Conservation (phyloP, 768 basidiomycete genomes). For the Suillus fuscotomentosus region DNA sequence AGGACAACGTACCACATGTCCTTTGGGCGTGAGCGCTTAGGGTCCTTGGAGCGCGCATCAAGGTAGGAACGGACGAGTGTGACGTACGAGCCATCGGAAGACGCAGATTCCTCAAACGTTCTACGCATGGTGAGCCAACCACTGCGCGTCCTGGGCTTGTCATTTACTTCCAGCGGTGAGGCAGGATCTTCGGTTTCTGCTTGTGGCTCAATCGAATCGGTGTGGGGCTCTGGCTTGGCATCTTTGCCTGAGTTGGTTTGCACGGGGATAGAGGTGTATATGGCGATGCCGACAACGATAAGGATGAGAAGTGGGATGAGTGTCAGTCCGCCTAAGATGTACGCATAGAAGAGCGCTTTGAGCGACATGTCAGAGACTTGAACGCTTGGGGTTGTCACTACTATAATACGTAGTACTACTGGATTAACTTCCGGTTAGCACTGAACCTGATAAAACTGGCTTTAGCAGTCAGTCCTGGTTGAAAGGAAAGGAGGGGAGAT, state of each 20-base stretch:
- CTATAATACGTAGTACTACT: background rate
- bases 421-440: background rate
- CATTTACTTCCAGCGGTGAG: conserved; percentile 39
- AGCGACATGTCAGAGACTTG: conserved; percentile 50
- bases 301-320: conserved; percentile 79
- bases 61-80: conserved; percentile 78
- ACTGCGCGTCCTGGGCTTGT: conserved; percentile 64
- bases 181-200: conserved; percentile 11
- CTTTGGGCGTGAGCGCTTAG: conserved; percentile 79
- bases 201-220: conserved; percentile 27
- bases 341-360: conserved; percentile 75
- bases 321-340: conserved; percentile 87
- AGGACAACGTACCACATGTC: conserved; percentile 93
- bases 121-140: conserved; percentile 84
- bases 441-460: background rate
- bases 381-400: background rate
- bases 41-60: conserved; percentile 81
- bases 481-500: background rate
- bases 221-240: conserved; percentile 27
- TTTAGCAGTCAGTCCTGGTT: background rate
- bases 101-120: conserved; percentile 66
- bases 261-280: conserved; percentile 88
- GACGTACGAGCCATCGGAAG: conserved; percentile 68
- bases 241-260: conserved; percentile 47
- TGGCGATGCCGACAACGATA: conserved; percentile 53